A percentile compares a stretch with the other conserved stretches of the same genome.
Evolutionary conservation across 2,329 filamentous ascomycete species (phyloP).

Genomic region (Tolypocladium amazonense): DNA sequence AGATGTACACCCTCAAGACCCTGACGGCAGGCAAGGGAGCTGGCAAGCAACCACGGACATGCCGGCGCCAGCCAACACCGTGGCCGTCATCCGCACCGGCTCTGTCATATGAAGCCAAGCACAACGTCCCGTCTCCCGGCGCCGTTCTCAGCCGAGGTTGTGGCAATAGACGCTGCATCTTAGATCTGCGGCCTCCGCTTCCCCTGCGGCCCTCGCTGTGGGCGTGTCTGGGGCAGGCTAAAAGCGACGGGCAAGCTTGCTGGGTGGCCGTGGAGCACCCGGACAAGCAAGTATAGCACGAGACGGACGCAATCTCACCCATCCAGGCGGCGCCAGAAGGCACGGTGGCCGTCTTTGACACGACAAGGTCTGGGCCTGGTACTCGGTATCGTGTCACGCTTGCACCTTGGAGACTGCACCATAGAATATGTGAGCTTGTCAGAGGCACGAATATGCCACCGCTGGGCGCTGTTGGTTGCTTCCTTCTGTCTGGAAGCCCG

Average conservation of each 20-base stretch:
- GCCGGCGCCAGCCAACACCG: not conserved
- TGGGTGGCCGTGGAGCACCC: not conserved
- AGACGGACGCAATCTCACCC: not conserved
- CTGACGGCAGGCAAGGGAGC: not conserved
- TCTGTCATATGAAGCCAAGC: not conserved
- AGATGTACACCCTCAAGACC: not conserved
- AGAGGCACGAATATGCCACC: not conserved
- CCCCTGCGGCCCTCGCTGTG: not conserved
- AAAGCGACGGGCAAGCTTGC: not conserved
- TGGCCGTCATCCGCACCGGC: not conserved
- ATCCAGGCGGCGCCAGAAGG: not conserved
- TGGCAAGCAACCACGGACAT: not conserved
- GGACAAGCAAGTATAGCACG: not conserved
- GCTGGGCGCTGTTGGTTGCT: not conserved
- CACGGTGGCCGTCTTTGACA: not conserved
- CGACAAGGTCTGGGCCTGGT: not conserved
- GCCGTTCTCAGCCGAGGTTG: constrained; percentile 4
- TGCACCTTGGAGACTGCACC: not conserved
- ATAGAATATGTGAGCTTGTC: not conserved
- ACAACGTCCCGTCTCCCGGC: constrained; percentile 1
- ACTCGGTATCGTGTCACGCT: not conserved
- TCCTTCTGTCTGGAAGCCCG: not conserved
- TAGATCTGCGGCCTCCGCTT: not conserved
- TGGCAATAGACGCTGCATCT: constrained; percentile 1
- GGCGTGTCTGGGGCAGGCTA: not conserved